These are phyloP conservation scores for Berberis vulgaris DNA, from an alignment of 164 flowering plant species.

Conservation along the genomic window DNA sequence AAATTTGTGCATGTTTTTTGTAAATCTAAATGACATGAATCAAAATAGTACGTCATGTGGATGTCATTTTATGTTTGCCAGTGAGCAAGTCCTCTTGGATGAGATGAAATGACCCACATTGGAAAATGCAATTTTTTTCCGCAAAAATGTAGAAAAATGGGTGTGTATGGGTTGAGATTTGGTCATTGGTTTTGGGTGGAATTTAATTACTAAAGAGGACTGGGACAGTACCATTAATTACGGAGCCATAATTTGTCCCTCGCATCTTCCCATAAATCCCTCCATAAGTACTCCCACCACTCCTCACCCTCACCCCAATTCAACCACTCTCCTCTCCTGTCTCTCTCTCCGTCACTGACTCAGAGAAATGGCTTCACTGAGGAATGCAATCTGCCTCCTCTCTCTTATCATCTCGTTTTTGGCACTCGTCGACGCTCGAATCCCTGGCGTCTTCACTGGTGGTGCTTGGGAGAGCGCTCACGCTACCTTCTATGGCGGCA, in stretches of 20 bases:
- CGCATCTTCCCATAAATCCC: slow-evolving; percentile 2
- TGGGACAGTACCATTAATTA: slow-evolving; percentile 11
- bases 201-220: background rate
- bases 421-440: slow-evolving; percentile 34
- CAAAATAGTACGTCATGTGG: no score
- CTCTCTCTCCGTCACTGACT: background rate
- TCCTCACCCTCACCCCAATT: slow-evolving; percentile 6
- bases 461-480: slow-evolving; percentile 70
- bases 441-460: slow-evolving; percentile 61
- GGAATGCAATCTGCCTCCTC: slow-evolving; percentile 15
- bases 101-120: no score
- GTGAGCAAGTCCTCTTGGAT: no score
- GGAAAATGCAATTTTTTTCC: no score
- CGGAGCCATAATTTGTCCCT: slow-evolving; percentile 13
- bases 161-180: no score
- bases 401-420: slow-evolving; percentile 16
- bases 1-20: no score
- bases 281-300: slow-evolving; percentile 37
- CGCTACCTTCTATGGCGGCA: slow-evolving; percentile 89
- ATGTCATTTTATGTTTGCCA: no score
- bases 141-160: no score
- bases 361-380: slow-evolving; percentile 15
- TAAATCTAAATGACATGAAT: no score
- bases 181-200: no score
- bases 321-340: slow-evolving; percentile 4